phyloP scores from a whole-genome alignment of 306 rosid genomes.

The Hippophae tibetana region DNA sequence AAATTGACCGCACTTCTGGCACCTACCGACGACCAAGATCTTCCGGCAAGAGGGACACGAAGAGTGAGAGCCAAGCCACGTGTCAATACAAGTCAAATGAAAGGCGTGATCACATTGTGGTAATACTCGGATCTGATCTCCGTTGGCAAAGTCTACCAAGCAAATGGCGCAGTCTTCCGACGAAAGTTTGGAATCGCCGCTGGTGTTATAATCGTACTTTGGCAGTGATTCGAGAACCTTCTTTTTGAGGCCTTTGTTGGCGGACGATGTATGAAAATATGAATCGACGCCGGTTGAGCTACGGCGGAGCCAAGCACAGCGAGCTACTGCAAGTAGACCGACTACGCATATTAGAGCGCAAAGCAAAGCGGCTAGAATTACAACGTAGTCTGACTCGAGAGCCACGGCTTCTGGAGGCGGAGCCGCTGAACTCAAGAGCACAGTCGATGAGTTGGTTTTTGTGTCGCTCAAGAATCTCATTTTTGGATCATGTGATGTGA shows the following conservation, averaged over 20 bases:
- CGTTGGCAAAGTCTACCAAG: slow-evolving; percentile 22
- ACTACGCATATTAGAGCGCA: slow-evolving; percentile 76
- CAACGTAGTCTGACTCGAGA: slow-evolving; percentile 62
- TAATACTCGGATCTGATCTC: slow-evolving; percentile 15
- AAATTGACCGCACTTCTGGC: not conserved
- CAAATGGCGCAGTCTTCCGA: slow-evolving; percentile 26
- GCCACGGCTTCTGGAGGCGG: slow-evolving; percentile 56
- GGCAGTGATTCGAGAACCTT: slow-evolving; percentile 10
- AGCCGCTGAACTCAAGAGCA: slow-evolving; percentile 13
- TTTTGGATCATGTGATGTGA: too few relatives aligned
- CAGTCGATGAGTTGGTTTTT: slow-evolving; percentile 5
- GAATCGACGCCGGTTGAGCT: slow-evolving; percentile 14
- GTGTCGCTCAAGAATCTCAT: slow-evolving; percentile 4
- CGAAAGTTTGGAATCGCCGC: not conserved
- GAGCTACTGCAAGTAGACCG: slow-evolving; percentile 65
- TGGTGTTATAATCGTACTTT: not conserved
- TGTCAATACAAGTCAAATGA: slow-evolving; percentile 16
- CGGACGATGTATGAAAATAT: not conserved
- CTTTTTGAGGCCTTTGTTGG: not conserved
- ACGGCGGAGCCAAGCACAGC: slow-evolving; percentile 80
- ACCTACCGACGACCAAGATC: not conserved
- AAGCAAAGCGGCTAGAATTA: slow-evolving; percentile 58
- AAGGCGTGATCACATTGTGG: slow-evolving; percentile 26
- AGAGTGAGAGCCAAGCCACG: slow-evolving; percentile 18
- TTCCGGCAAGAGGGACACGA: slow-evolving; percentile 17